Base-by-base conservation (phyloP, 1,139 yeast species). In the Petasospora fabianii region DNA sequence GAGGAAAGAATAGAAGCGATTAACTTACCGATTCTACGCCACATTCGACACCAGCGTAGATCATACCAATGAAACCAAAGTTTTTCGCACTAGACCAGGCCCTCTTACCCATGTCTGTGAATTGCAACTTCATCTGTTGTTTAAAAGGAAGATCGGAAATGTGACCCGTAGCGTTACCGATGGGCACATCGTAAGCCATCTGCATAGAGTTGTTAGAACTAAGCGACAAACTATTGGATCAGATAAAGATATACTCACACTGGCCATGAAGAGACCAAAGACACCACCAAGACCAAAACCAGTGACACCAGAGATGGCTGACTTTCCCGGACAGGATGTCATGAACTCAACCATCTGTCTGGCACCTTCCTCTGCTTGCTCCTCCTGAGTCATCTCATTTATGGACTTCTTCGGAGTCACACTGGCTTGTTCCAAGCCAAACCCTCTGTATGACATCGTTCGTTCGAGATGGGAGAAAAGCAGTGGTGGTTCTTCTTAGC, bases 221-320 rank as follows among this genome's bases (percentile, higher is more conserved):
- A 6, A 5, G 11, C 11, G 5, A 5, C n/a, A 8, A 19, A 5
- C 9, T 19, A 11, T 21, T 17, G 3, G 1, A 3, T 9, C 27
- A 26, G 9, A 16, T 15, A 16, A 20, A n/a, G 10, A 13, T 31
- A 80, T 81, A 43, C 46, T 30, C 27, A 43, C 46, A 35, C 95
- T 83, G 4, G 97, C 96, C 97, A 92, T 92, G 66, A 92, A 90
- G 38, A 92, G 68, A 47, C 98, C 97, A 61, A 92, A 88, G 47
- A 90, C 85, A 49, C 97, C 98, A 65, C 98, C 98, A 34, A 92
- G 76, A 28, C 83, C 92, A 65, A 88, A 92, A 32, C 98, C 98
- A 14, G 95, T 81, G 16, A 82, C 97, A 45, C 97, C 97, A 14
- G 96, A 85, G 71, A 90, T 80, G 27, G 73, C 80, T 0, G 96